Percentiles rank a stretch among this genome's conserved stretches.
Conservation (phyloP, 2,329 filamentous ascomycete genomes). For the Ophiostoma populinum region DNA sequence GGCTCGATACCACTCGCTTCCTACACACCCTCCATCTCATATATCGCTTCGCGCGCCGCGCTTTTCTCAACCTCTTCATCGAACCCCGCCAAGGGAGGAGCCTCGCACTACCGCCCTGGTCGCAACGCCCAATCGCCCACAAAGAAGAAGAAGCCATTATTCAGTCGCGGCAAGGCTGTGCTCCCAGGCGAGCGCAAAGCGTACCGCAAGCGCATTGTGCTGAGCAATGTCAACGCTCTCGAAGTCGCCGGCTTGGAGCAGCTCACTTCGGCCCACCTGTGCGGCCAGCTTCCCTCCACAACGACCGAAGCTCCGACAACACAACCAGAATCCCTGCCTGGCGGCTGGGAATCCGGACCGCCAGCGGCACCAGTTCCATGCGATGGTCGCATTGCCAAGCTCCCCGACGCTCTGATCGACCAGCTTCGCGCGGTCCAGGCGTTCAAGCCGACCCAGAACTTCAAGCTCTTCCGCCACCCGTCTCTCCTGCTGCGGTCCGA, state of each 20-base stretch:
- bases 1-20: neutral
- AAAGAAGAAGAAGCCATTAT: conserved; percentile 15
- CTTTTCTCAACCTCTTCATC: conserved; percentile 20
- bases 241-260: conserved; percentile 52
- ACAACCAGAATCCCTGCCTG: too few relatives aligned
- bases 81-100: conserved; percentile 2
- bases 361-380: conserved; percentile 25
- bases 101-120: conserved; percentile 17
- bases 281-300: neutral
- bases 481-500: conserved; percentile 63
- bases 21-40: neutral
- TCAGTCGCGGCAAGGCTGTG: conserved; percentile 36
- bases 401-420: conserved; percentile 58
- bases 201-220: conserved; percentile 70
- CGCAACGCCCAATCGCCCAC: conserved; percentile 15
- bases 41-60: neutral
- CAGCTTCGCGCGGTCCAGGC: conserved; percentile 68
- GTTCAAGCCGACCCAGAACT: conserved; percentile 81
- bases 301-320: neutral
- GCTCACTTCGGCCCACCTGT: conserved; percentile 31
- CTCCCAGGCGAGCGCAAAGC: conserved; percentile 70
- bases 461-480: conserved; percentile 71
- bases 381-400: conserved; percentile 47
- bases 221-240: conserved; percentile 88
- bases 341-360: neutral